A percentile compares a stretch with the other conserved stretches of the same genome.
Conservation (phyloP, 2,329 filamentous ascomycete genomes). For the Pseudocercospora fijiensis region DNA sequence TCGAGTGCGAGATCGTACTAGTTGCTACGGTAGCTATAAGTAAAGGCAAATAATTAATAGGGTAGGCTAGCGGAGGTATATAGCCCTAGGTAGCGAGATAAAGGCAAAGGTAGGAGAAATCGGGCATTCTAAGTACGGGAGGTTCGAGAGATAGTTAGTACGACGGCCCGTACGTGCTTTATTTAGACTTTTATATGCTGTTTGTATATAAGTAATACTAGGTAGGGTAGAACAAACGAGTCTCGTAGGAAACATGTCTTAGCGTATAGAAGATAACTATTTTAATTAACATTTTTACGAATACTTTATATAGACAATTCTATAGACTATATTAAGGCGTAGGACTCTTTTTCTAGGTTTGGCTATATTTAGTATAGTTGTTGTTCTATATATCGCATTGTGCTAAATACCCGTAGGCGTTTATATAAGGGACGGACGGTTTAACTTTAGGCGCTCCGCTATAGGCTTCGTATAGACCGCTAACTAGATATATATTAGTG, state of each 20-base stretch:
- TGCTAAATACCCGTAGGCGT: too few relatives aligned
- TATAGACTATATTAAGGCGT: too few relatives aligned
- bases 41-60: background rate
- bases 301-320: too few relatives aligned
- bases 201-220: background rate
- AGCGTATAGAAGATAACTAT: too few relatives aligned
- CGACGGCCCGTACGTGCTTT: background rate
- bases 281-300: too few relatives aligned
- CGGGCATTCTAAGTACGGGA: background rate
- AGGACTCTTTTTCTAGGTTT: too few relatives aligned
- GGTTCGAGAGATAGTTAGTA: background rate
- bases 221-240: background rate
- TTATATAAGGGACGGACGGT: too few relatives aligned
- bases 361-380: too few relatives aligned
- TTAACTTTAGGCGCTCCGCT: too few relatives aligned
- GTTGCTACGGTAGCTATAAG: background rate
- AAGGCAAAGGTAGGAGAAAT: background rate
- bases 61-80: background rate
- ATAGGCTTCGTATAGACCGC: too few relatives aligned
- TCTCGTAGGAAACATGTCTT: background rate
- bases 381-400: background rate
- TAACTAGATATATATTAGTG: too few relatives aligned
- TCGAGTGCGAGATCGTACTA: background rate
- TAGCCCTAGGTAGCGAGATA: background rate
- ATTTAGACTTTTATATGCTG: background rate